phyloP scores from a whole-genome alignment of 129 eudicot genomes.

The Chrysanthemum makinoi region DNA sequence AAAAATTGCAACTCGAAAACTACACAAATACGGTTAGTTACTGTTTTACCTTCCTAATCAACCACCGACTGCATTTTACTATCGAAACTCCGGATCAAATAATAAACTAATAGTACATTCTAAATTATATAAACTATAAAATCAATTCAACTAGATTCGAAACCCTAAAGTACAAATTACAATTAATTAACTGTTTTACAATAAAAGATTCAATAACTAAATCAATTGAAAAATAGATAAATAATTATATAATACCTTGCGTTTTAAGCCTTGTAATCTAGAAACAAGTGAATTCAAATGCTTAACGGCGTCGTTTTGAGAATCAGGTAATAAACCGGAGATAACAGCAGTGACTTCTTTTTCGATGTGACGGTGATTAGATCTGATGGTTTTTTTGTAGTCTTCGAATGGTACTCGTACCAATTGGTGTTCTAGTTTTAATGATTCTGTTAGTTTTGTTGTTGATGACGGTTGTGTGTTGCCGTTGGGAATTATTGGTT shows the following conservation, averaged over 20 bases:
- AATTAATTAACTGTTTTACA: no score
- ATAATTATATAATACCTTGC: conserved; percentile 48
- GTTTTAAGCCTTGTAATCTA: conserved; percentile 88
- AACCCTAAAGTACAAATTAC: no score
- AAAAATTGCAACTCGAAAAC: no score
- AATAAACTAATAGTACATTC: no score
- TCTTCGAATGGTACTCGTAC: conserved; percentile 91
- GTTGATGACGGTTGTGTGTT: conserved; percentile 27
- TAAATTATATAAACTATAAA: no score
- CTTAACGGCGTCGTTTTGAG: conserved; percentile 71
- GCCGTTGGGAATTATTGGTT: conserved; percentile 7
- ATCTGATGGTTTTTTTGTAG: conserved; percentile 94
- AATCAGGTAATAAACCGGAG: conserved; percentile 45
- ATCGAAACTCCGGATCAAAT: no score
- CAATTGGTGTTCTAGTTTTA: conserved; percentile 87
- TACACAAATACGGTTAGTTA: no score
- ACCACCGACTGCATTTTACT: no score
- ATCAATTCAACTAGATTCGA: no score
- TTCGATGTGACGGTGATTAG: conserved; percentile 86
- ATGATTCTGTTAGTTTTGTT: conserved; percentile 64
- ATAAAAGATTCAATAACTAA: conserved; percentile 3
- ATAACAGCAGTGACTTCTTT: conserved; percentile 82
- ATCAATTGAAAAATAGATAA: neutral
- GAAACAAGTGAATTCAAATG: conserved; percentile 82
- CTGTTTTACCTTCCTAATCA: no score